Evolutionary conservation across 176 grass and related monocot genomes (phyloP), one percentile per base, ranked within the genome.

Genomic region (Zizania latifolia): DNA sequence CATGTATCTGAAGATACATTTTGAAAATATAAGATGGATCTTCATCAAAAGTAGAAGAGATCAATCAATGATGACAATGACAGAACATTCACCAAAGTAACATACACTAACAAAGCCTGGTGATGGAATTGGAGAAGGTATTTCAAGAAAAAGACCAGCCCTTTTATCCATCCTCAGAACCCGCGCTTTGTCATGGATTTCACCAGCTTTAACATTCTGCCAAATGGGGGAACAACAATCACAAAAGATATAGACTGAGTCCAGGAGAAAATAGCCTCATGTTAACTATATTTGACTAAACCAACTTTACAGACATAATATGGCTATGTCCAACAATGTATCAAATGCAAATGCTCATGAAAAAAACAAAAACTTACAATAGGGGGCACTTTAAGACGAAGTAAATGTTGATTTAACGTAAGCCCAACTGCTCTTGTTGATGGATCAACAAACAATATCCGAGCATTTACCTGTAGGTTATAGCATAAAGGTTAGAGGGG

Each of bases 351-450:
- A 44, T 27, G 68, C 17, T 23, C 38, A 56, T 35, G 41, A 34
- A 50, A 72, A 72, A 72, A 10, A 0, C 66, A 0, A 62, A 73
- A 75, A 92, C 91, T 92, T 89, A 98, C 94, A 87, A 59, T 59
- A 78, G 86, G 85, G 43, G 94, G 91, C 78, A 85, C 62, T 80
- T 91, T 87, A 79, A 91, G 90, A 60, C 71, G 23, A 81, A 98
- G 81, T 60, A 94, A 81, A 74, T 83, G 59, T 60, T 70, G 67
- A 72, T 94, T 98, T 78, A 98, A 83, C 68, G 94, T 93, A 76
- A 98, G 86, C 16, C 94, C 94, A 85, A 98, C 84, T 35, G 94
- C 94, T 87, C 94, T 91, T 78, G 91, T 92, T 68, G 89, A 98
- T 50, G 91, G 94, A 84, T 98, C 94, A 71, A 98, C 83, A 55